Evolutionary conservation across 345 rosid genomes (phyloP).

Genomic region (Rhizophora apiculata): DNA sequence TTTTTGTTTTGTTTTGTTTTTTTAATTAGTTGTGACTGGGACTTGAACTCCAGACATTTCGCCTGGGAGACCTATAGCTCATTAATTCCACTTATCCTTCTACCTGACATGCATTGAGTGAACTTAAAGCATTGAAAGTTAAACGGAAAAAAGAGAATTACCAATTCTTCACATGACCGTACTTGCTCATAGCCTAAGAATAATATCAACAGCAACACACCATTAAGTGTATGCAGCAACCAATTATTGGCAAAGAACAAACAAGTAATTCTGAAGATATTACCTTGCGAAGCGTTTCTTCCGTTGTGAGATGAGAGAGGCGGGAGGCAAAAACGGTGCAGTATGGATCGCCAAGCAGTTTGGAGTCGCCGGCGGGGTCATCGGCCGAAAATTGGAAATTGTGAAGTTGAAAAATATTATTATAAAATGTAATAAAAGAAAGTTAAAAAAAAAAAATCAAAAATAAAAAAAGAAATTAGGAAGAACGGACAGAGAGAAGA

Average conservation of each 20-base stretch:
- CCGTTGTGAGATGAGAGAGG: slow-evolving; percentile 71
- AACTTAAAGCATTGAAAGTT: background rate
- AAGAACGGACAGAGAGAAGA: slow-evolving; percentile 70
- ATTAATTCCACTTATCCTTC: too few relatives aligned
- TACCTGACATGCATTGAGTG: background rate
- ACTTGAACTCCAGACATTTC: too few relatives aligned
- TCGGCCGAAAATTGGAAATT: background rate
- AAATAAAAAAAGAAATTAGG: background rate
- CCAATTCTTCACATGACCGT: slow-evolving; percentile 86
- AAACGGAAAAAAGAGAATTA: slow-evolving; percentile 15
- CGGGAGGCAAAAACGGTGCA: slow-evolving; percentile 77
- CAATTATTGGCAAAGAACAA: background rate
- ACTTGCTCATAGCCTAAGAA: slow-evolving; percentile 75
- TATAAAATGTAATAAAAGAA: background rate
- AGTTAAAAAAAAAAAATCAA: background rate
- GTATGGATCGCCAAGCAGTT: slow-evolving; percentile 68
- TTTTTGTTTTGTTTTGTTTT: too few relatives aligned
- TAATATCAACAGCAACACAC: background rate
- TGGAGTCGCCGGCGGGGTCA: slow-evolving; percentile 54
- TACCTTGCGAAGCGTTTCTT: slow-evolving; percentile 63
- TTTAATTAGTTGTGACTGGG: too few relatives aligned
- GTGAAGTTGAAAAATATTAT: background rate
- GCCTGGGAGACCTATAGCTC: too few relatives aligned
- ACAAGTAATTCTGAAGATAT: too few relatives aligned
- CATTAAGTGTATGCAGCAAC: background rate